Percentiles rank a stretch among this genome's conserved stretches.
These are phyloP conservation scores for Achaetomiella virescens DNA, from an alignment of 495 filamentous ascomycete species.

Conservation along the genomic window DNA sequence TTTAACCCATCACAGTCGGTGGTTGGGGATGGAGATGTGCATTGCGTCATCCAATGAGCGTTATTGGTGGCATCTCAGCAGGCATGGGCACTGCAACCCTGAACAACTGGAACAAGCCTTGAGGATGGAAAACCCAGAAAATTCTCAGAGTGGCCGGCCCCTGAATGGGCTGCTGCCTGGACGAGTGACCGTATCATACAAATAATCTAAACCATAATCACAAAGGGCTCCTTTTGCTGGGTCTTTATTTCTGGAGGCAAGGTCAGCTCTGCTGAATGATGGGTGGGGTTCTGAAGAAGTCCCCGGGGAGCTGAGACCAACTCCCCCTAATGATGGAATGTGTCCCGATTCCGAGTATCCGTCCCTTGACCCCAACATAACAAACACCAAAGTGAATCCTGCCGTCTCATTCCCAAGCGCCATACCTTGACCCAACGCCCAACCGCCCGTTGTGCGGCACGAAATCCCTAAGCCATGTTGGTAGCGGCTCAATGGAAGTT, in stretches of 20 bases:
- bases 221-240: no score
- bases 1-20: not conserved
- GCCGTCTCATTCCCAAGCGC: not conserved
- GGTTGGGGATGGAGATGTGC: not conserved
- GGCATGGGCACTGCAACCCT: not conserved
- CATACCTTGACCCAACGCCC: not conserved
- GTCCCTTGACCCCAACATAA: not conserved
- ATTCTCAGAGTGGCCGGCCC: not conserved
- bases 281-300: no score
- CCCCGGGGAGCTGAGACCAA: no score
- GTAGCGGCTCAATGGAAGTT: constrained; percentile 22
- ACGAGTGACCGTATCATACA: not conserved
- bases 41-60: constrained; percentile 6
- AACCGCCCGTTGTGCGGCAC: not conserved
- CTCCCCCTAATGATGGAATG: not conserved
- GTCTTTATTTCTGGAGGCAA: no score
- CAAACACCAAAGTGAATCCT: not conserved
- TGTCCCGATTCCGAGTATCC: not conserved
- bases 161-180: no score
- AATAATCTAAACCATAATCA: not conserved
- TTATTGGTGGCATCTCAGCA: not conserved
- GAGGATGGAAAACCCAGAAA: not conserved
- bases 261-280: no score
- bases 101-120: not conserved
- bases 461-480: no score